Evolutionary conservation across 805 yeast species (phyloP).

Genomic region (Wickerhamiella australiensis): DNA sequence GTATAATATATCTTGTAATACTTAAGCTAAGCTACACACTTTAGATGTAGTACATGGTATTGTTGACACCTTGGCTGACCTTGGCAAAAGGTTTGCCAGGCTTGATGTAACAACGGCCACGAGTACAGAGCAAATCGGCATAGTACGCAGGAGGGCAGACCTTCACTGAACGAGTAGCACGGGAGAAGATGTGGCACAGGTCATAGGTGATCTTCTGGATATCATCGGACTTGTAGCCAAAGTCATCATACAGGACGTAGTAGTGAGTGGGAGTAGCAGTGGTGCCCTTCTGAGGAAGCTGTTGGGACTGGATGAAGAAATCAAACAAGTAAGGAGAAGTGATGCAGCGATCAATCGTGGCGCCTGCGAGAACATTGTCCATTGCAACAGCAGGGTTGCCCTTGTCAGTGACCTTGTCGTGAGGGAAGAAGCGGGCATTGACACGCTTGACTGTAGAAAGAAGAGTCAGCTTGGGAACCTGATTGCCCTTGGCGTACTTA

Average conservation of each 20-base stretch:
- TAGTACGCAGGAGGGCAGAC: constrained; percentile 12
- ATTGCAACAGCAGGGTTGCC: constrained; percentile 10
- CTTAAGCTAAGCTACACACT: background rate
- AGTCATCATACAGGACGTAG: constrained; percentile 9
- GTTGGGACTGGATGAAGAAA: constrained; percentile 11
- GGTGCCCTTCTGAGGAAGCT: constrained; percentile 12
- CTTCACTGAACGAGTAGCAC: constrained; percentile 11
- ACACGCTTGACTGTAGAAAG: constrained; percentile 11
- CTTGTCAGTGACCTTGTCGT: constrained; percentile 8
- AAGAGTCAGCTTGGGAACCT: constrained; percentile 8
- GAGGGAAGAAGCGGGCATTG: constrained; percentile 11
- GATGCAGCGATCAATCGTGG: constrained; percentile 12
- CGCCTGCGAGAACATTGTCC: constrained; percentile 11
- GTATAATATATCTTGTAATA: background rate
- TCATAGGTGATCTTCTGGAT: constrained; percentile 12
- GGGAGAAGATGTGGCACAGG: constrained; percentile 12
- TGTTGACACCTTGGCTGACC: constrained; percentile 36
- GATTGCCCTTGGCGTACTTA: constrained; percentile 5
- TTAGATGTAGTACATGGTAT: constrained; percentile 11
- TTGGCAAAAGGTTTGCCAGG: constrained; percentile 32
- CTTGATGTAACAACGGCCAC: constrained; percentile 20
- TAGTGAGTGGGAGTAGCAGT: constrained; percentile 12
- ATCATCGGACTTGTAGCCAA: constrained; percentile 9
- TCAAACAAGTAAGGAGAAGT: constrained; percentile 12
- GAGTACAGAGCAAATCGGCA: constrained; percentile 10